Conservation (phyloP, 225 moss, liverwort and hornwort genomes). For the Polytrichum commune region DNA sequence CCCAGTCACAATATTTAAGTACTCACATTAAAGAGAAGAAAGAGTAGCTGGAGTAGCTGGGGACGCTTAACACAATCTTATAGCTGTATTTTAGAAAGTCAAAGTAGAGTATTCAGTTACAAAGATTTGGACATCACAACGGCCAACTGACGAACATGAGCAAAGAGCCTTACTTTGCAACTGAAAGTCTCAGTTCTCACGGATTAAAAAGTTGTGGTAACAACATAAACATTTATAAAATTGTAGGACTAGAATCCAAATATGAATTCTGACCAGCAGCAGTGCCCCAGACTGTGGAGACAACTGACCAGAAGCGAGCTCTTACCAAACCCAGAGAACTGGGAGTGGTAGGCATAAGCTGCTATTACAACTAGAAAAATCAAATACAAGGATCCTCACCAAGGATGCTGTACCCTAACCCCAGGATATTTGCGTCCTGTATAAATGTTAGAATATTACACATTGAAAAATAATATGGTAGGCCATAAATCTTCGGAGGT, state of each 20-base stretch:
- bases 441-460: neutral
- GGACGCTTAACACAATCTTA: no score
- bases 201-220: no score
- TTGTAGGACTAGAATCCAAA: neutral
- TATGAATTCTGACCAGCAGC: neutral
- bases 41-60: no score
- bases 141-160: no score
- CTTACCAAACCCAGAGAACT: neutral
- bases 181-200: no score
- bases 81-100: no score
- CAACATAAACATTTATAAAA: neutral
- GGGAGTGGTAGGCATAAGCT: neutral
- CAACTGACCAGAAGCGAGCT: neutral
- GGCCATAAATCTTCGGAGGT: neutral
- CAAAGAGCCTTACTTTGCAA: no score
- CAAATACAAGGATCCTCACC: neutral
- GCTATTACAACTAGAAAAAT: neutral
- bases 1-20: no score
- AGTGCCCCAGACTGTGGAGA: neutral
- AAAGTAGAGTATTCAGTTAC: no score
- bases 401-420: neutral
- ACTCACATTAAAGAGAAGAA: no score
- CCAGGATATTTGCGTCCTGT: neutral
- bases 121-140: no score
- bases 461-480: neutral